Percentiles rank a stretch among this genome's conserved stretches.
Evolutionary conservation across 352 stramenopile genomes (phyloP).

Genomic region (Globisporangium echinulatum): DNA sequence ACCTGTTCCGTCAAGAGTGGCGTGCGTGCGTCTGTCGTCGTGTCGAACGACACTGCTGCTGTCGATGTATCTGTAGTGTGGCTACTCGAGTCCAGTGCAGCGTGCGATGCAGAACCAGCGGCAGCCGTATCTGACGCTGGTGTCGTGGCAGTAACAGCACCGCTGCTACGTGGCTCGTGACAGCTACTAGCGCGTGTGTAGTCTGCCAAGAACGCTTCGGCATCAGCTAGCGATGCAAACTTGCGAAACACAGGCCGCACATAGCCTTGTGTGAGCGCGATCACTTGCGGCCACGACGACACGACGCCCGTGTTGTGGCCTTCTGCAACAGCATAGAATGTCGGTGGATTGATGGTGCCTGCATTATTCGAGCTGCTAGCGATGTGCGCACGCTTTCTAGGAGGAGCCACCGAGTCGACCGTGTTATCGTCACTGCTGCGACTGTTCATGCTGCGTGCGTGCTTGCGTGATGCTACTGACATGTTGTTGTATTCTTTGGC

Average conservation of each 20-base stretch:
- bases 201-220: constrained; percentile 17
- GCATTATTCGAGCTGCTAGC: constrained; percentile 1
- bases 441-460: too few species aligned
- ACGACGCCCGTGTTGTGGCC: constrained; percentile 30
- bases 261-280: constrained; percentile 22
- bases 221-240: constrained; percentile 20
- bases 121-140: too few species aligned
- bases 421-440: not conserved
- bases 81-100: too few species aligned
- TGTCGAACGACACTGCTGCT: not conserved
- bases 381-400: not conserved
- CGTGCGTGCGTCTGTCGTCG: not conserved
- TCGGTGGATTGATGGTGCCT: constrained; percentile 2
- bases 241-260: constrained; percentile 21
- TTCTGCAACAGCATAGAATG: constrained; percentile 30
- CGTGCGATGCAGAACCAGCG: too few species aligned
- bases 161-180: not conserved
- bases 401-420: not conserved
- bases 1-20: constrained; percentile 2
- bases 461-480: constrained; percentile 4
- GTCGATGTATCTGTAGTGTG: not conserved
- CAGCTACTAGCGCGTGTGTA: not conserved
- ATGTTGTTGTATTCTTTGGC: too few species aligned
- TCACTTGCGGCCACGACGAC: constrained; percentile 24
- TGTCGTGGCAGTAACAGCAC: not conserved